phyloP scores from a whole-genome alignment of 805 yeast species.

The Metschnikowia picachoensis region DNA sequence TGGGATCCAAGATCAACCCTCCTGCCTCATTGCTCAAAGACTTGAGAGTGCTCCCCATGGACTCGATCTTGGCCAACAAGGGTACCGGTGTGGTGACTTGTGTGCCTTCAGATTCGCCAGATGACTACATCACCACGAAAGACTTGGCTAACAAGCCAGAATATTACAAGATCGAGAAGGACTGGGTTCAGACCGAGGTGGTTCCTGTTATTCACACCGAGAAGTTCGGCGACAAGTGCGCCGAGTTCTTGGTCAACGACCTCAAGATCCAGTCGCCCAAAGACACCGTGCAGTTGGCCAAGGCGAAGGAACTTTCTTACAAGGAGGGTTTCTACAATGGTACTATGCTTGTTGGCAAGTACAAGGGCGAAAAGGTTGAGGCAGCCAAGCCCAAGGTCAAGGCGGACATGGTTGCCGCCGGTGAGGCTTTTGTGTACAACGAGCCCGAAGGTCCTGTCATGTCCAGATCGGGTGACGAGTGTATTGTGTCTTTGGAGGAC shows the following conservation, averaged over 20 bases:
- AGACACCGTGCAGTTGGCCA: slow-evolving; percentile 79
- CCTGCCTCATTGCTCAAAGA: slow-evolving; percentile 71
- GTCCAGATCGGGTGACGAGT: slow-evolving; percentile 94
- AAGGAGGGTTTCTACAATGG: slow-evolving; percentile 97
- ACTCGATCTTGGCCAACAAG: slow-evolving; percentile 87
- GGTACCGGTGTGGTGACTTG: slow-evolving; percentile 99
- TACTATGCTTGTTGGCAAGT: slow-evolving; percentile 71
- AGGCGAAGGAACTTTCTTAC: slow-evolving; percentile 92
- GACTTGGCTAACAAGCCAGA: slow-evolving; percentile 89
- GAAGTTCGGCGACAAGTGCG: slow-evolving; percentile 84
- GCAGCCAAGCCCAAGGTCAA: slow-evolving; percentile 84
- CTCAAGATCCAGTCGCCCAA: slow-evolving; percentile 93
- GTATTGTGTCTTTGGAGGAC: slow-evolving; percentile 95
- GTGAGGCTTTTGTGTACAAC: slow-evolving; percentile 82
- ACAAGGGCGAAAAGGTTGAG: slow-evolving; percentile 87
- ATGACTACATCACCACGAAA: slow-evolving; percentile 82
- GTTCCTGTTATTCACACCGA: slow-evolving; percentile 75
- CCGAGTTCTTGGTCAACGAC: slow-evolving; percentile 77
- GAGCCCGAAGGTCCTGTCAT: slow-evolving; percentile 91
- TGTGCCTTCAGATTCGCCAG: slow-evolving; percentile 99
- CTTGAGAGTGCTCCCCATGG: slow-evolving; percentile 92
- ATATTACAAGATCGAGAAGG: slow-evolving; percentile 76
- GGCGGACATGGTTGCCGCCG: slow-evolving; percentile 70
- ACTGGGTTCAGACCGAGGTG: slow-evolving; percentile 78
- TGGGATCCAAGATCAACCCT: slow-evolving; percentile 85